Base-by-base conservation (phyloP, 495 filamentous ascomycete species). In the Aspergillus conjunctus region DNA sequence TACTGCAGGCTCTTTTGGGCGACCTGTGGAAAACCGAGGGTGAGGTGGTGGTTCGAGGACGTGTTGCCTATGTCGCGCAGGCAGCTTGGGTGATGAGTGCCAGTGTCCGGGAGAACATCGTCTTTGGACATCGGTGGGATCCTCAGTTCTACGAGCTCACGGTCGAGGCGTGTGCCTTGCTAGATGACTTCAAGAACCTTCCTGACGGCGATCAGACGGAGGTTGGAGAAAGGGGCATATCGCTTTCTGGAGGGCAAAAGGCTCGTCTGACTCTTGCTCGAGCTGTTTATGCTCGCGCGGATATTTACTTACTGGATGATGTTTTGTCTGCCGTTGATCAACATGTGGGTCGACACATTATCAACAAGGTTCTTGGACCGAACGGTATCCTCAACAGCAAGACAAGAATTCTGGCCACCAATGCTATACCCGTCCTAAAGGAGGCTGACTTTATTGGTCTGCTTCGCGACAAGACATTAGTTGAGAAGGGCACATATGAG, bases 81-180 rank as follows among this genome's bases (percentile, higher is more conserved):
- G 84, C 89, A 65, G 73, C 92, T 22, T 99, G 95, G 93, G 88
- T 99, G 39, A 98, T 97, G 93, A 99, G 98, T 67, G 93, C 95
- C 7, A 94, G 88, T 49, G 92, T 98, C 30, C 88, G 88, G 55
- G 95, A 99, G 64, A 99, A 99, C 66, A 97, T 99, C 67, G 81
- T 97, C 7, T 99, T 99, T 68, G 95, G 95, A 6, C 91, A 98
- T 76, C 87, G 91, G 43, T 98, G 90, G 81, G 93, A 99, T 76
- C 90, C 94, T 4, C 78, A 84, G 50, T 99, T 99, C 77, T 99
- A 99, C 72, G 91, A 97, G 48, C 86, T 87, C 57, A 97, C 95
- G 2, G 82, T 99, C 4, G 90, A 95, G 72, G 95, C 95, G 20
- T 99, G 95, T 68, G 95, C 95, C 56, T 78, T 99, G 32, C 65